These are phyloP conservation scores for Barnettozyma wickerhamii DNA, from an alignment of 805 yeast species.

Conservation along the genomic window DNA sequence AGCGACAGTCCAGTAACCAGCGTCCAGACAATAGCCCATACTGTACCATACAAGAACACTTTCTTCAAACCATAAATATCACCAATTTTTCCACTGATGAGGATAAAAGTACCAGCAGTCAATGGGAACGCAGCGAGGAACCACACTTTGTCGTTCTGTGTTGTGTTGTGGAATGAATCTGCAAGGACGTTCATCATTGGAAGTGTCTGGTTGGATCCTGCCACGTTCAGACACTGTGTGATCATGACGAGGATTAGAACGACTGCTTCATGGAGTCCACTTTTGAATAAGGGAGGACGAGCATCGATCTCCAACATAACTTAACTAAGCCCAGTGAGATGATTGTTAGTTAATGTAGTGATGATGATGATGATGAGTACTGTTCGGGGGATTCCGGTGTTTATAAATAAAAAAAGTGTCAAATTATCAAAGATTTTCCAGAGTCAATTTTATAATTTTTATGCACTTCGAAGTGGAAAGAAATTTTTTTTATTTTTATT, in stretches of 20 bases:
- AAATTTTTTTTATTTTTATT: too few species aligned
- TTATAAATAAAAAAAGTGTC: too few species aligned
- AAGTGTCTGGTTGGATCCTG: conserved; percentile 35
- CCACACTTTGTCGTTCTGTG: conserved; percentile 44
- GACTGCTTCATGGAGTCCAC: conserved; percentile 22
- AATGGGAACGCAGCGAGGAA: conserved; percentile 67
- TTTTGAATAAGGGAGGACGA: conserved; percentile 13
- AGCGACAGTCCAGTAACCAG: conserved; percentile 54
- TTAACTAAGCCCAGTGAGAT: too few species aligned
- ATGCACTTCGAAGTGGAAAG: too few species aligned
- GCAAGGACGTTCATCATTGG: conserved; percentile 33
- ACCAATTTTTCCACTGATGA: conserved; percentile 66
- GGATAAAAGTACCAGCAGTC: conserved; percentile 68
- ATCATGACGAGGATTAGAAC: conserved; percentile 28
- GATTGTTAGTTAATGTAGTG: too few species aligned
- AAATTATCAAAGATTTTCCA: too few species aligned
- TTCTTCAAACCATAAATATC: conserved; percentile 64
- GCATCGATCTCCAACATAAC: conserved; percentile 10
- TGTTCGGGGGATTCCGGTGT: too few species aligned
- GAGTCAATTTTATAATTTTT: too few species aligned
- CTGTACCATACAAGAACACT: conserved; percentile 51
- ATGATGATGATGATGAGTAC: too few species aligned
- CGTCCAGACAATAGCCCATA: conserved; percentile 53
- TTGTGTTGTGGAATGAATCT: conserved; percentile 27
- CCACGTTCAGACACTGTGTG: conserved; percentile 38